phyloP scores from a whole-genome alignment of 2,329 filamentous ascomycete species.

The Coniochaeta ligniaria region DNA sequence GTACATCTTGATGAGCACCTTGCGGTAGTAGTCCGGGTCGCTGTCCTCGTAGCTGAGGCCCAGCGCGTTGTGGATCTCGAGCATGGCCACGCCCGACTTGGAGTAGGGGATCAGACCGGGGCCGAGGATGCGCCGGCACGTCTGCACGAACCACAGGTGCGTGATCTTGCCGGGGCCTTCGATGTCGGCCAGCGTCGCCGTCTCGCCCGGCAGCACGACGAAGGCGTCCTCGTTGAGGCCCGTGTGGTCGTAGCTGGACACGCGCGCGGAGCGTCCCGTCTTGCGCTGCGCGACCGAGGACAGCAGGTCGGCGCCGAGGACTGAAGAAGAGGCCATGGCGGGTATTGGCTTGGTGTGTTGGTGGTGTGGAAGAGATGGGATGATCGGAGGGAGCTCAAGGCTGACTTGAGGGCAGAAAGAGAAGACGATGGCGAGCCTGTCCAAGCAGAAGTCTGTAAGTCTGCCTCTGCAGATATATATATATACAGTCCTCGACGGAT shows the following conservation, averaged over 20 bases:
- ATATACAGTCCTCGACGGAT: no score
- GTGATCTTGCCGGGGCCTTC: slow-evolving; percentile 24
- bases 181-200: slow-evolving; percentile 19
- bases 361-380: no score
- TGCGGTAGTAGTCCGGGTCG: slow-evolving; percentile 27
- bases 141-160: slow-evolving; percentile 24
- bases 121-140: slow-evolving; percentile 23
- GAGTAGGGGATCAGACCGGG: slow-evolving; percentile 24
- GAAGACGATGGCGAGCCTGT: no score
- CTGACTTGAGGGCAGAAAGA: no score
- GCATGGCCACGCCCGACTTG: slow-evolving; percentile 26
- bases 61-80: slow-evolving; percentile 22
- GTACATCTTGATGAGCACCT: slow-evolving; percentile 26
- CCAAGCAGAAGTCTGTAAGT: no score
- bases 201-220: slow-evolving; percentile 22
- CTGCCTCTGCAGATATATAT: no score
- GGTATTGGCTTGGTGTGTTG: neutral
- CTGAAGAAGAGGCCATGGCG: neutral
- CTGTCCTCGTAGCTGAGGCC: slow-evolving; percentile 23
- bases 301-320: slow-evolving; percentile 7
- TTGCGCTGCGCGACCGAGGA: slow-evolving; percentile 12
- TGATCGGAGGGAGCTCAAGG: no score
- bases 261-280: slow-evolving; percentile 17
- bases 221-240: slow-evolving; percentile 24
- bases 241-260: slow-evolving; percentile 22